Percentiles rank a stretch among this genome's conserved stretches.
phyloP scores from a whole-genome alignment of 2,329 filamentous ascomycete genomes.

The Bipolaris sorokiniana region DNA sequence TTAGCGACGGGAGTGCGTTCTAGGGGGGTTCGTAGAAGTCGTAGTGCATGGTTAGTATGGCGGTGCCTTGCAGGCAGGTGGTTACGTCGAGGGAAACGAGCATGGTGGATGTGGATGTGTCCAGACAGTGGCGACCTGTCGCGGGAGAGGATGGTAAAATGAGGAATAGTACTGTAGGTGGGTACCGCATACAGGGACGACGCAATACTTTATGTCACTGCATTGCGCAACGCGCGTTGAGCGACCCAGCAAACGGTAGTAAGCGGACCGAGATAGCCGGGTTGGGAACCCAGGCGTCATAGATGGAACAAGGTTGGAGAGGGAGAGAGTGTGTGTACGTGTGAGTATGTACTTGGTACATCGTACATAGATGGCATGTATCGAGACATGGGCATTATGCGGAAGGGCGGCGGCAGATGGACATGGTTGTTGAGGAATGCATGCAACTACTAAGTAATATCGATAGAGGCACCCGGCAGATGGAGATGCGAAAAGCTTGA shows the following conservation, averaged over 20 bases:
- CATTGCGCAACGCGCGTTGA: not conserved
- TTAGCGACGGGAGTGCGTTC: not conserved
- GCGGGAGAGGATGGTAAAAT: not conserved
- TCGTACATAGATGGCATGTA: no score
- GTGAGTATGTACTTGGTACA: no score
- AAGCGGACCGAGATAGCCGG: not conserved
- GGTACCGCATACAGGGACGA: not conserved
- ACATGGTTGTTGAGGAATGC: conserved; percentile 5
- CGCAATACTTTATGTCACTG: not conserved
- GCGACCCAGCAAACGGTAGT: not conserved
- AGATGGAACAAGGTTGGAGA: not conserved
- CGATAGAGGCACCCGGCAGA: conserved; percentile 9
- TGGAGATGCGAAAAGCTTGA: conserved; percentile 13
- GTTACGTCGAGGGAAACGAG: not conserved
- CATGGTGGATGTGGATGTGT: not conserved
- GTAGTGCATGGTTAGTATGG: not conserved
- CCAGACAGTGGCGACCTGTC: not conserved
- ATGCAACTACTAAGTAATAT: conserved; percentile 1
- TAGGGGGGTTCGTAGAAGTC: not conserved
- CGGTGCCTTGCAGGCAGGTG: not conserved
- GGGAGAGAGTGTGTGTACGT: no score
- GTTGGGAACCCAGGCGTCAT: not conserved
- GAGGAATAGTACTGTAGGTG: not conserved
- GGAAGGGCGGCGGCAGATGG: not conserved
- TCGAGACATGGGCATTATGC: not conserved